A percentile compares a stretch with the other conserved stretches of the same genome.
Evolutionary conservation across 73 alveolate species (phyloP).

Genomic region (Tetrahymena elliotti): DNA sequence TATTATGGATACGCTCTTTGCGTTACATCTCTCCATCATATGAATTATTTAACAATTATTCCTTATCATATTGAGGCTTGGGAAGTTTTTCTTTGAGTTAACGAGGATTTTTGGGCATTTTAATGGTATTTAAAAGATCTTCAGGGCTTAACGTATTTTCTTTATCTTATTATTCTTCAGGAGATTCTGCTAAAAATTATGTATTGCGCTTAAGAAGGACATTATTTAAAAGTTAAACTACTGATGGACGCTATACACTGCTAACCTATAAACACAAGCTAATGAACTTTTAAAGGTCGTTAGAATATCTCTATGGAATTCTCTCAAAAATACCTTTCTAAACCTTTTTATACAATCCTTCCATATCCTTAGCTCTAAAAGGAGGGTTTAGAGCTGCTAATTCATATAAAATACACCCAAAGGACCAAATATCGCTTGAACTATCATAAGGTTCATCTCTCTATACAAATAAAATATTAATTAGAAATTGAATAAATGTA

Average conservation of each 20-base stretch:
- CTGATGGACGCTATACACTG: conserved; percentile 59
- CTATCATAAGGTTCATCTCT: conserved; percentile 83
- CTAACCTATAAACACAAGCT: conserved; percentile 43
- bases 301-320: conserved; percentile 46
- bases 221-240: conserved; percentile 49
- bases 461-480: conserved; percentile 18
- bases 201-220: conserved; percentile 9
- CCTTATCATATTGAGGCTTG: conserved; percentile 6
- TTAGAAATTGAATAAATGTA: too few relatives aligned
- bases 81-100: conserved; percentile 17
- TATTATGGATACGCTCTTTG: not conserved
- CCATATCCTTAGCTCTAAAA: conserved; percentile 85
- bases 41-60: not conserved
- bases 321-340: conserved; percentile 28
- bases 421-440: conserved; percentile 87
- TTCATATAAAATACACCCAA: conserved; percentile 91
- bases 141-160: conserved; percentile 48
- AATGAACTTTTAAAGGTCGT: conserved; percentile 56
- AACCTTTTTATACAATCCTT: conserved; percentile 39
- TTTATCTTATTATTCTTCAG: conserved; percentile 31
- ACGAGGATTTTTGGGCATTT: conserved; percentile 23
- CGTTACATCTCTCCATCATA: not conserved
- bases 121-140: conserved; percentile 29
- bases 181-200: conserved; percentile 17
- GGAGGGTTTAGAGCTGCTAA: conserved; percentile 83